phyloP scores from a whole-genome alignment of 805 yeast genomes.

The Hanseniaspora mollemarum region DNA sequence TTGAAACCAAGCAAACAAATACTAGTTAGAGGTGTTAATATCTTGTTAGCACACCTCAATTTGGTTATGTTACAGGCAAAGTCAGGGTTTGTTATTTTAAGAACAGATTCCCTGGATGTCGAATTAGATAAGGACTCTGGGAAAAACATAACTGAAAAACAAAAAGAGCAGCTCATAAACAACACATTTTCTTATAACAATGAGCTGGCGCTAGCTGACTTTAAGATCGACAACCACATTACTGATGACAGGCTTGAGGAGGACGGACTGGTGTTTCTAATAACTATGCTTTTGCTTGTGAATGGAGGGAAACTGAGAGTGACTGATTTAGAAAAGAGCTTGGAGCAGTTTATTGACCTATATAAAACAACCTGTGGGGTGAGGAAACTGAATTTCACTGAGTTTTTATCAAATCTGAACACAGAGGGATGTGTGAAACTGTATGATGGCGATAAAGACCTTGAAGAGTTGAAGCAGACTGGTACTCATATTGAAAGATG shows the following conservation, averaged over 20 bases:
- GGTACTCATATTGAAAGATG: background rate
- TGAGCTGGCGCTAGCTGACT: background rate
- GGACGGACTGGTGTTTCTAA: conserved; percentile 5
- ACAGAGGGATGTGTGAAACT: conserved; percentile 3
- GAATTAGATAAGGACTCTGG: background rate
- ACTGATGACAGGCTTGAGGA: conserved; percentile 6
- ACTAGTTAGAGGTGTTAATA: background rate
- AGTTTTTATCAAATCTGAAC: background rate
- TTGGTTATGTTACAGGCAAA: background rate
- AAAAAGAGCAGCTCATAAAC: background rate
- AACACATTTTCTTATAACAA: background rate
- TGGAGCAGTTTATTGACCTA: conserved; percentile 8
- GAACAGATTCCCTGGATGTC: background rate
- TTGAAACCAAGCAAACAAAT: background rate
- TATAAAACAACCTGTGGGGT: conserved; percentile 6
- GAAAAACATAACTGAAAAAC: background rate
- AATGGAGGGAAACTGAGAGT: conserved; percentile 10
- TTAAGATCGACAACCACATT: conserved; percentile 10
- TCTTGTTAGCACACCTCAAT: background rate
- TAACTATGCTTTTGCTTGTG: background rate
- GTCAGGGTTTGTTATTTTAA: background rate
- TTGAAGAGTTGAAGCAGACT: background rate
- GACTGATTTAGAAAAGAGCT: background rate
- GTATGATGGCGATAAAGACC: conserved; percentile 7
- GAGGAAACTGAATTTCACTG: background rate